Base-by-base conservation (phyloP, 1,284 basidiomycete genomes). In the Caloboletus firmus region DNA sequence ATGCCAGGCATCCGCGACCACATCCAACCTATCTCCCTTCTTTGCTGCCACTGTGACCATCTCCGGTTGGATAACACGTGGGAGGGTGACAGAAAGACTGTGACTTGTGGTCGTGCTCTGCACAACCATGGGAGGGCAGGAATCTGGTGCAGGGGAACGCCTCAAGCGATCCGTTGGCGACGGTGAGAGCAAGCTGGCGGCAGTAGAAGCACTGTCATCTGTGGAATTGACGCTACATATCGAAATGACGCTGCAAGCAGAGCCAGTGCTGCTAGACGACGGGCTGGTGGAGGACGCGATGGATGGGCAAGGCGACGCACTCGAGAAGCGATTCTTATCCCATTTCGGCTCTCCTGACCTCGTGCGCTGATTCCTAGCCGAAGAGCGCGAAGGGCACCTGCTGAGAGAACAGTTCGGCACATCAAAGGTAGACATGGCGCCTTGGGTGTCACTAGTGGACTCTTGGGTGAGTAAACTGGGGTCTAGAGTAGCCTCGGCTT, bases 1-100 rank as follows among this genome's bases (percentile, higher is more conserved):
- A 65, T 82, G 77, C 80, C 81, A 82, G 36, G 78, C 81, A 62
- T 83, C 80, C 31, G 81, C 81, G 36, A 82, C 73, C 10, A 82
- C 73, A 57, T 74, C 72, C 36, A 83, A 61, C 58, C 73, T 76
- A 59, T 80, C 77, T 4, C 80, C 81, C 57, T 75, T 79, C 59
- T 79, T 78, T 31, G 76, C 81, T 22, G 75, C 74, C 37, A 82
- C 73, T 1, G 81, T 82, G 17, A 82, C 76, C 81, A 83, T 82
- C 60, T 83, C 80, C 1, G 79, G 75, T 57, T 74, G 70, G 48
- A 81, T 77, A 18, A 66, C 68, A 50, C 61, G 64, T 18, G 79
- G 78, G 26, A 82, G 74, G 42, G 69, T 64, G 17, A 82, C 74
- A 0, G 69, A 72, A 6, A 68, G 54, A 24, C 48, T 71, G 62